Evolutionary conservation across 2,329 filamentous ascomycete species (phyloP).

Genomic region (Cryoendolithus antarcticus): DNA sequence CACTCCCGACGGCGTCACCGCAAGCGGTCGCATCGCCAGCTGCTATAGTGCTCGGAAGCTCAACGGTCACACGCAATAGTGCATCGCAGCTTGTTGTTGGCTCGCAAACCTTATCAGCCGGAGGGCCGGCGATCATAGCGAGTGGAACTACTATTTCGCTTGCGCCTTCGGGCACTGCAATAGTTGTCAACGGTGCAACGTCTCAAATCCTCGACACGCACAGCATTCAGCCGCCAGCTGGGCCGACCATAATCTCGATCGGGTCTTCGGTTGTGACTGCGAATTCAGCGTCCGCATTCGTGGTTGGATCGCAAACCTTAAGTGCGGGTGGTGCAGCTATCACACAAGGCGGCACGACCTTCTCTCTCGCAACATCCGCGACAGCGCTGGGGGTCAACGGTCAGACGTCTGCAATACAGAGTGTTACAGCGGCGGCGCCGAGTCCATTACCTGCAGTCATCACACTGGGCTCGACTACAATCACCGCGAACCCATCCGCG

Average conservation of each 20-base stretch:
- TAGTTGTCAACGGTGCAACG: constrained; percentile 23
- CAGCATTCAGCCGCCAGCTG: too few relatives aligned
- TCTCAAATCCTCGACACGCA: constrained; percentile 5
- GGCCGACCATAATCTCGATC: constrained; percentile 17
- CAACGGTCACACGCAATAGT: constrained; percentile 6
- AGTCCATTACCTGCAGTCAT: not conserved
- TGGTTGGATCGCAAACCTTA: constrained; percentile 24
- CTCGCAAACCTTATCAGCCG: constrained; percentile 25
- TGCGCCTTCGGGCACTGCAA: constrained; percentile 24
- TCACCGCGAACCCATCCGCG: constrained; percentile 12
- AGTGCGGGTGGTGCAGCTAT: constrained; percentile 27
- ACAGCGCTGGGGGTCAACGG: constrained; percentile 29
- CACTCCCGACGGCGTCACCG: constrained; percentile 1
- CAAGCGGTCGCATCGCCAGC: too few relatives aligned
- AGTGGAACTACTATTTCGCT: constrained; percentile 23
- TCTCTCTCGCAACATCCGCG: constrained; percentile 29
- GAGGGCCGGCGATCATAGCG: constrained; percentile 24
- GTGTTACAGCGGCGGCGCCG: too few relatives aligned
- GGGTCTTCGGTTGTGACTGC: constrained; percentile 29
- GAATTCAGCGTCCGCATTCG: constrained; percentile 35
- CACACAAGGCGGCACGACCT: constrained; percentile 23
- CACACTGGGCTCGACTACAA: constrained; percentile 3
- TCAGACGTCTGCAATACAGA: constrained; percentile 12
- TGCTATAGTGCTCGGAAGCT: not conserved
- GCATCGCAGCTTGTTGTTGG: constrained; percentile 8